Evolutionary conservation across 495 filamentous ascomycete species (phyloP).

Genomic region (Melanomma pulvis-pyrius): DNA sequence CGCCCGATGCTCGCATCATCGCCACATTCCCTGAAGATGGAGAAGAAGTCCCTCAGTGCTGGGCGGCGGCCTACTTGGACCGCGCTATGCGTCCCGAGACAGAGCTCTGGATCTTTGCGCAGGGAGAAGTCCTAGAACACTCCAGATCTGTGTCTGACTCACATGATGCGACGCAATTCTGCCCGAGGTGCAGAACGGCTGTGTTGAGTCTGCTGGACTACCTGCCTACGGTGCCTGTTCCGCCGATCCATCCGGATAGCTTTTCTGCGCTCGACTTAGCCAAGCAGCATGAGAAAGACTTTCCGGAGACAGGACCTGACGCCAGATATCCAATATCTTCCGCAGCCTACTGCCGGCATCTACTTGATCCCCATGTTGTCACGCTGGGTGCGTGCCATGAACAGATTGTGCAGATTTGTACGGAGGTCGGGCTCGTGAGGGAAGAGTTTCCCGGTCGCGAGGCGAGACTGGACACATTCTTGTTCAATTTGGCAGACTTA

Average conservation of each 20-base stretch:
- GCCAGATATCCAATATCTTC: slow-evolving; percentile 11
- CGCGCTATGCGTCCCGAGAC: slow-evolving; percentile 45
- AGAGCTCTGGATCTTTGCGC: slow-evolving; percentile 42
- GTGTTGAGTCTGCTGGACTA: slow-evolving; percentile 14
- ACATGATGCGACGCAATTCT: slow-evolving; percentile 5
- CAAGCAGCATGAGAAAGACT: slow-evolving; percentile 21
- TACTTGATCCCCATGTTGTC: slow-evolving; percentile 22
- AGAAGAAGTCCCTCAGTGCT: slow-evolving; percentile 29
- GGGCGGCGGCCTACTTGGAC: slow-evolving; percentile 43
- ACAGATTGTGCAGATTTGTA: slow-evolving; percentile 7
- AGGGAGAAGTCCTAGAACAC: slow-evolving; percentile 35
- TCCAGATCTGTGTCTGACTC: not conserved
- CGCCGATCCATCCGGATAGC: slow-evolving; percentile 13
- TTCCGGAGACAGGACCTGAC: slow-evolving; percentile 20
- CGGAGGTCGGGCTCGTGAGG: slow-evolving; percentile 16
- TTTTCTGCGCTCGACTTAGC: slow-evolving; percentile 5
- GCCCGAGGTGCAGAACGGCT: slow-evolving; percentile 6
- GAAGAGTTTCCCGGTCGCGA: slow-evolving; percentile 34
- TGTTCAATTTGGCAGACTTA: slow-evolving; percentile 31
- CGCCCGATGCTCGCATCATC: slow-evolving; percentile 34
- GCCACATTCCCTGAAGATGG: slow-evolving; percentile 30
- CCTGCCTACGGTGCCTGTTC: slow-evolving; percentile 18
- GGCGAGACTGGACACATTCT: slow-evolving; percentile 27
- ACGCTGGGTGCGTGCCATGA: slow-evolving; percentile 32
- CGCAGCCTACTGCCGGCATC: slow-evolving; percentile 17